Evolutionary conservation across 169 alveolate genomes (phyloP).

Genomic region (Plasmodium knowlesi): DNA sequence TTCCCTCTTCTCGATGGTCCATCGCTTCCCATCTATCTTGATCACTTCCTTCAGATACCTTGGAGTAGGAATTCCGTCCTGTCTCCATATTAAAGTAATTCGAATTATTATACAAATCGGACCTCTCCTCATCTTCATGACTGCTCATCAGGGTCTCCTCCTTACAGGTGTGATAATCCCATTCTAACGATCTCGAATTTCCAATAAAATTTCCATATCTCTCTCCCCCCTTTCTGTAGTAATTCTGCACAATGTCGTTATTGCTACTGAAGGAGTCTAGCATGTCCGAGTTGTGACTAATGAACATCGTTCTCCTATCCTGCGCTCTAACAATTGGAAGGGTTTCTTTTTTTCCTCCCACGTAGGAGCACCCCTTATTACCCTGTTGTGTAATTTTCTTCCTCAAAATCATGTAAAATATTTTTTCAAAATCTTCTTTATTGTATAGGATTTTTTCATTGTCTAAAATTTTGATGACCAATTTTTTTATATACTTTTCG

Average conservation of each 20-base stretch:
- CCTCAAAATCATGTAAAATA: constrained; percentile 60
- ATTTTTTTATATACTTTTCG: constrained; percentile 58
- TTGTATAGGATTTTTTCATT: constrained; percentile 51
- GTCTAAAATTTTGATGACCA: constrained; percentile 49
- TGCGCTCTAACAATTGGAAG: not conserved
- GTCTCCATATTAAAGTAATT: not conserved
- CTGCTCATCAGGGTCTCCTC: constrained; percentile 3
- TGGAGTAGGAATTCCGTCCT: not conserved
- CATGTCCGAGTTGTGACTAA: constrained; percentile 16
- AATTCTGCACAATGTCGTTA: constrained; percentile 6
- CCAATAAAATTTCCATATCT: not conserved
- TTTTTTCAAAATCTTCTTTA: constrained; percentile 66
- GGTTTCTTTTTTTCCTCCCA: not conserved
- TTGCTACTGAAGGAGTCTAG: constrained; percentile 6
- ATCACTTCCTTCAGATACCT: not conserved
- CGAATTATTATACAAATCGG: not conserved
- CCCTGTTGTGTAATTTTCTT: constrained; percentile 1
- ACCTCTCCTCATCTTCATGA: not conserved
- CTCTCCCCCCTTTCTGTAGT: not conserved
- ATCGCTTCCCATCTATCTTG: not conserved
- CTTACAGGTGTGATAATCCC: constrained; percentile 8
- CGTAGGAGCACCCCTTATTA: not conserved
- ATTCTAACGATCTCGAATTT: constrained; percentile 1
- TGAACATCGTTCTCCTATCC: not conserved
- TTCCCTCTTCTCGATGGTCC: not conserved